Evolutionary conservation across 495 filamentous ascomycete genomes (phyloP).

Genomic region (Penicillium goetzii): DNA sequence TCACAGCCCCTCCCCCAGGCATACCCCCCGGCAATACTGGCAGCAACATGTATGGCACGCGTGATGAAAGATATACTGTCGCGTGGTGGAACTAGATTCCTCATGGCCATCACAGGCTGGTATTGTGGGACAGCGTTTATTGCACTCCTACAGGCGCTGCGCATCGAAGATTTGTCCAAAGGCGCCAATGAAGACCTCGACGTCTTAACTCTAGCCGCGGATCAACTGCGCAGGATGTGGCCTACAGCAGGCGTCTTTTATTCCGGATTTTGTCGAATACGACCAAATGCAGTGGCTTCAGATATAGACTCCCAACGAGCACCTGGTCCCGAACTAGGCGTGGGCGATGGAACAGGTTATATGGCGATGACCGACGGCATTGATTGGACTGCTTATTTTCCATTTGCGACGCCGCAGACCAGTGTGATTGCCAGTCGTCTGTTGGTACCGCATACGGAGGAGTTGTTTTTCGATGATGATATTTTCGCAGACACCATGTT

Average conservation of each 20-base stretch:
- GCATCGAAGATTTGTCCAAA: no score
- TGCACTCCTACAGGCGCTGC: constrained; percentile 33
- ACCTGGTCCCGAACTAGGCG: no score
- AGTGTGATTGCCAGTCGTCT: background rate
- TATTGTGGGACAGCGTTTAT: constrained; percentile 43
- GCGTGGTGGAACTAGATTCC: constrained; percentile 38
- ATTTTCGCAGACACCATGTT: background rate
- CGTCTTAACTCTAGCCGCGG: no score
- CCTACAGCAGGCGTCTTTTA: no score
- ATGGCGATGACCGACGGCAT: background rate
- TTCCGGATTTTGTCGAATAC: no score
- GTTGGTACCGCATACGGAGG: background rate
- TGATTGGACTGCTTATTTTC: background rate
- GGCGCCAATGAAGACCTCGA: no score
- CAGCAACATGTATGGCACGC: constrained; percentile 1
- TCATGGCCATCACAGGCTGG: constrained; percentile 47
- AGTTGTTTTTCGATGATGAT: background rate
- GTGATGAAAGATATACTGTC: constrained; percentile 39
- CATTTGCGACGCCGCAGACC: background rate
- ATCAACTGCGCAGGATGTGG: no score
- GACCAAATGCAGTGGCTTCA: no score
- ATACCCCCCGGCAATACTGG: no score
- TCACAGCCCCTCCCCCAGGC: no score
- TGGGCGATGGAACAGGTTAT: no score
- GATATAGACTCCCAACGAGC: no score